Percentiles rank a stretch among this genome's conserved stretches.
These are phyloP conservation scores for Triticum timopheevii DNA, from an alignment of 176 grass and related monocot species.

Conservation along the genomic window DNA sequence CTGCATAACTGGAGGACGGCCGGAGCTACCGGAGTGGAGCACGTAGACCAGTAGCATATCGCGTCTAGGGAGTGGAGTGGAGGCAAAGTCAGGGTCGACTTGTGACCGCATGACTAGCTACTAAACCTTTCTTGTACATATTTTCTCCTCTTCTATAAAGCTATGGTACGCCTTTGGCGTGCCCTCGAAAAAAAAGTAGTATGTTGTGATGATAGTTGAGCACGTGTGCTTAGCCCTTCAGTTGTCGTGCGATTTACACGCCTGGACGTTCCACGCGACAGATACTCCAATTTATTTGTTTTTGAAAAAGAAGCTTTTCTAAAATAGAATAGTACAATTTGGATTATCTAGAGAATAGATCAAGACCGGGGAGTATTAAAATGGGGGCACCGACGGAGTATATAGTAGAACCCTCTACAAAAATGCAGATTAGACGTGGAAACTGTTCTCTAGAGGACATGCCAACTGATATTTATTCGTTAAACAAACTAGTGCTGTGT, in stretches of 20 bases:
- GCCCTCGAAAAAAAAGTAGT: too few species aligned
- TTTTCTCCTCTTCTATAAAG: too few species aligned
- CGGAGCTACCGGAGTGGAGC: too few species aligned
- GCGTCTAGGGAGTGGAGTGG: too few species aligned
- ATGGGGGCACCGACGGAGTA: constrained; percentile 17
- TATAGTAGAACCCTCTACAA: not conserved
- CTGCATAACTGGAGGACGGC: too few species aligned
- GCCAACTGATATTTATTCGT: not conserved
- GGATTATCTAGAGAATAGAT: not conserved
- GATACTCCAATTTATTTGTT: too few species aligned
- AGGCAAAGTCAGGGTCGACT: too few species aligned
- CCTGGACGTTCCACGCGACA: not conserved
- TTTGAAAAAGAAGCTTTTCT: not conserved
- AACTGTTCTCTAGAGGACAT: not conserved
- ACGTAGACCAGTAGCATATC: too few species aligned
- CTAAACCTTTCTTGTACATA: too few species aligned
- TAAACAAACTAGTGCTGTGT: not conserved
- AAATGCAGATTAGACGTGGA: not conserved
- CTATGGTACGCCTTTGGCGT: too few species aligned
- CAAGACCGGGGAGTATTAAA: not conserved
- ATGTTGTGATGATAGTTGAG: not conserved
- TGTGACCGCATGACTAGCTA: too few species aligned
- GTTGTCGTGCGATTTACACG: not conserved
- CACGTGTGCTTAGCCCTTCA: not conserved
- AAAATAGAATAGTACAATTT: not conserved